Percentiles rank a stretch among this genome's conserved stretches.
Conservation (phyloP, 176 grass and related monocot genomes). For the Miscanthus lutarioriparius region DNA sequence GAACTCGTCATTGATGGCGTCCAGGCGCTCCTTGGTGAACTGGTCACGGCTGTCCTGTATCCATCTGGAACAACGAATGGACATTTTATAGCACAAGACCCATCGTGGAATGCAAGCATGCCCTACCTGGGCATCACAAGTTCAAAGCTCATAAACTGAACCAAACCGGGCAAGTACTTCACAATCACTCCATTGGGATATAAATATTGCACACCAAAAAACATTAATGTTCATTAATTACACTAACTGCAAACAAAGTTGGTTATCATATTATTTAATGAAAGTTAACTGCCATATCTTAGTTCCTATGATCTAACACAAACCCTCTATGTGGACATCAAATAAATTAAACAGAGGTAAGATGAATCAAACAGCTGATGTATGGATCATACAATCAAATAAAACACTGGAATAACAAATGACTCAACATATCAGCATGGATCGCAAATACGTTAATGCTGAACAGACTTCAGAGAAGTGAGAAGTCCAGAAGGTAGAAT, state of each 20-base stretch:
- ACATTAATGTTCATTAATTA: not conserved
- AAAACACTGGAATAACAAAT: not conserved
- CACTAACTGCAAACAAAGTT: conserved; percentile 6
- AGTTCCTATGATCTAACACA: not conserved
- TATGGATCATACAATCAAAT: not conserved
- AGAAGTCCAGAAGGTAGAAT: not conserved
- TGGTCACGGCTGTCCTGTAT: conserved; percentile 98
- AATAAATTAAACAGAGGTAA: not conserved
- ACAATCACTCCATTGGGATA: not conserved
- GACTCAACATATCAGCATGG: not conserved
- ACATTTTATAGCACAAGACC: conserved; percentile 16
- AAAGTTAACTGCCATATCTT: not conserved
- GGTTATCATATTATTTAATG: not conserved
- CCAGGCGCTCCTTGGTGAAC: conserved; percentile 90
- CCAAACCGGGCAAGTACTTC: not conserved
- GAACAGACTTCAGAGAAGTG: not conserved
- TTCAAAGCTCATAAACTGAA: not conserved
- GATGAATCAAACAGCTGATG: not conserved
- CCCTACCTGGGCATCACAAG: not conserved
- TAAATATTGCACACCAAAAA: not conserved
- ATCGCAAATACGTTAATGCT: not conserved
- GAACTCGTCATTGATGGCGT: conserved; percentile 91
- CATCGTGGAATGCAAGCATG: not conserved
- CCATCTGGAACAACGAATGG: conserved; percentile 53
- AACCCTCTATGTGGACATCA: not conserved